These are phyloP conservation scores for Hanseniaspora clermontiae DNA, from an alignment of 805 yeast species.

Conservation along the genomic window DNA sequence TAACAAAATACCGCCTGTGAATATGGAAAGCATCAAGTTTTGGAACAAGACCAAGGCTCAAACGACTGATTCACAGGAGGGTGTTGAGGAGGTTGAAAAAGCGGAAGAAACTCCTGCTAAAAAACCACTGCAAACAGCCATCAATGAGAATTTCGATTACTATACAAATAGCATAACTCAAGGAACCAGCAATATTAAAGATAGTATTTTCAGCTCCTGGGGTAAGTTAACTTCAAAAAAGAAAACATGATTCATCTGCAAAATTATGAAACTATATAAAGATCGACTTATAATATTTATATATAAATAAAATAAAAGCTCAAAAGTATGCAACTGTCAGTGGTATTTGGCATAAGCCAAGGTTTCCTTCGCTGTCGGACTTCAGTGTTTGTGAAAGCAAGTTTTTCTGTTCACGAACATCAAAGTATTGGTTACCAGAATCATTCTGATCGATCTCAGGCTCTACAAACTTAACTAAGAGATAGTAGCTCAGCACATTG, in stretches of 20 bases:
- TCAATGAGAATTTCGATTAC: background rate
- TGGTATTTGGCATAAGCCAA: background rate
- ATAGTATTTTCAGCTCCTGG: background rate
- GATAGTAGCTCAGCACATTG: background rate
- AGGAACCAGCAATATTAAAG: background rate
- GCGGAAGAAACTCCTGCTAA: background rate
- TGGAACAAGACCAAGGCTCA: background rate
- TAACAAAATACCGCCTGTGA: background rate
- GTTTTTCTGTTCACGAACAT: background rate
- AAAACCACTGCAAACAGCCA: background rate
- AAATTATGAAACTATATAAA: no score
- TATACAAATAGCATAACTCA: background rate
- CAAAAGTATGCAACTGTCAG: background rate
- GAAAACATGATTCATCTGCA: background rate
- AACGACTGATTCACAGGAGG: background rate
- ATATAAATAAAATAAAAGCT: background rate
- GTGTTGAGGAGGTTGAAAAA: background rate
- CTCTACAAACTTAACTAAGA: conserved; percentile 6
- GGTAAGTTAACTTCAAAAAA: background rate
- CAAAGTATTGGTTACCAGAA: background rate
- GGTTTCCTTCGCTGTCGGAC: background rate
- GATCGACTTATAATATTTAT: no score
- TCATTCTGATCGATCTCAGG: background rate
- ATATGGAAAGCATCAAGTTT: background rate
- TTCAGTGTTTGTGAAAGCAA: background rate